phyloP scores from a whole-genome alignment of 1,139 yeast genomes.

The Pneumocystis oryctolagi region DNA sequence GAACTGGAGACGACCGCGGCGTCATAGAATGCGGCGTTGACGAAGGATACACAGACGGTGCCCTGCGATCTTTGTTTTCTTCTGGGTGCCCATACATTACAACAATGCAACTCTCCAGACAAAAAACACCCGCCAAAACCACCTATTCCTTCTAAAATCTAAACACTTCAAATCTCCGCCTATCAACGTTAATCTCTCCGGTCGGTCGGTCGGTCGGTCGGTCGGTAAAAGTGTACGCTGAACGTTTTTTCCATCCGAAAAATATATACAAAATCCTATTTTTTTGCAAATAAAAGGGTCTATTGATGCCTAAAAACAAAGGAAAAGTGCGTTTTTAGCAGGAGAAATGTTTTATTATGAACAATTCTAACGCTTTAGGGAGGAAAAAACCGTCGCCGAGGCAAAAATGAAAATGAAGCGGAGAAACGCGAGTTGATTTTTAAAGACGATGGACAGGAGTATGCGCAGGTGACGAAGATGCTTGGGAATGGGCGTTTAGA shows the following conservation, averaged over 20 bases:
- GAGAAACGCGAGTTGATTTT: slow-evolving; percentile 86
- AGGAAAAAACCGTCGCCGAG: slow-evolving; percentile 28
- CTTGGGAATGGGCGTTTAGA: slow-evolving; percentile 96
- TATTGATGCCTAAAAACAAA: slow-evolving; percentile 39
- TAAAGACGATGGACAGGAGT: slow-evolving; percentile 95
- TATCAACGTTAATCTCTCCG: too few relatives aligned
- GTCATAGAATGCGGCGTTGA: background rate
- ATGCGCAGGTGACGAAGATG: slow-evolving; percentile 97
- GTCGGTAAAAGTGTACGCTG: too few relatives aligned
- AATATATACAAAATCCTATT: background rate
- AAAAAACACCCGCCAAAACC: background rate
- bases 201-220: too few relatives aligned
- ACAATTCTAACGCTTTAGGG: slow-evolving; percentile 8
- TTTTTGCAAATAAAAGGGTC: background rate
- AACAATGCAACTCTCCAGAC: background rate
- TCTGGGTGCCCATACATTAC: background rate
- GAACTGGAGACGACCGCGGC: background rate
- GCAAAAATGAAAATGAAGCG: slow-evolving; percentile 84
- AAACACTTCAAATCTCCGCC: too few relatives aligned
- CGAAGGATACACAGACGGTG: background rate
- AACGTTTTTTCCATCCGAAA: background rate
- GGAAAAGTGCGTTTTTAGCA: slow-evolving; percentile 29
- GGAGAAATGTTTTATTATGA: background rate
- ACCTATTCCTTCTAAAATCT: background rate
- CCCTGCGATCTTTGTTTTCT: background rate